phyloP scores from a whole-genome alignment of 1,284 basidiomycete genomes.

The Heterobasidion occidentale region DNA sequence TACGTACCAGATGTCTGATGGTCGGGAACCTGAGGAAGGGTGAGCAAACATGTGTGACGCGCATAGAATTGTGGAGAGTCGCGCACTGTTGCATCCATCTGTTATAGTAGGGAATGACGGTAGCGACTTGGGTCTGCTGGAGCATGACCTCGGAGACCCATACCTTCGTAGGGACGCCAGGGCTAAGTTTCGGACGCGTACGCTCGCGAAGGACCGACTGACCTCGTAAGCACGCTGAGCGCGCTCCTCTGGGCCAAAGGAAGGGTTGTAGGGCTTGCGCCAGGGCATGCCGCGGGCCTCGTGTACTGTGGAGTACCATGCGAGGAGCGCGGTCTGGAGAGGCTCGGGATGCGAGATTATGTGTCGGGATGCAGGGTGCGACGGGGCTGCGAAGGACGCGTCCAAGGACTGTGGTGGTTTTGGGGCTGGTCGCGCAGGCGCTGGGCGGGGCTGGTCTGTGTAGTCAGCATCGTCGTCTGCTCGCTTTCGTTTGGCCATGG shows the following conservation, averaged over 20 bases:
- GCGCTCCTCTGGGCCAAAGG: conserved; percentile 39
- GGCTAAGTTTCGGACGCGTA: background rate
- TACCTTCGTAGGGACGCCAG: conserved; percentile 37
- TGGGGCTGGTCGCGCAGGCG: too few species aligned
- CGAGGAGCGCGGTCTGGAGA: conserved; percentile 40
- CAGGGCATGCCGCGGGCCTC: conserved; percentile 77
- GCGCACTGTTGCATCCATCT: conserved; percentile 75
- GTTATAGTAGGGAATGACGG: conserved; percentile 86
- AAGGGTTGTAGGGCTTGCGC: conserved; percentile 62
- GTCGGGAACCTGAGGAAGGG: conserved; percentile 65
- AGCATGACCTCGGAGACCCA: conserved; percentile 96
- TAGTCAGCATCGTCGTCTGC: background rate
- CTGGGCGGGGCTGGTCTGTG: too few species aligned
- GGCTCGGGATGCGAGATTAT: conserved; percentile 25
- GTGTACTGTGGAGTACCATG: conserved; percentile 65
- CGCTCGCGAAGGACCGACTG: conserved; percentile 3
- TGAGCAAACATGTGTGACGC: conserved; percentile 1
- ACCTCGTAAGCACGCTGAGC: conserved; percentile 80
- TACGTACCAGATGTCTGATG: conserved; percentile 62
- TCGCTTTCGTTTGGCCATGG: background rate
- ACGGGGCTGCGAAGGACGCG: background rate
- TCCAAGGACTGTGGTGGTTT: too few species aligned
- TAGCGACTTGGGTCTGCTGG: conserved; percentile 90
- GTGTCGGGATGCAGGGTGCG: conserved; percentile 28
- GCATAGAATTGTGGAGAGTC: conserved; percentile 1